Percentiles rank a stretch among this genome's conserved stretches.
Evolutionary conservation across 202 grass and related monocot genomes (phyloP).

Genomic region (Panicum virgatum): DNA sequence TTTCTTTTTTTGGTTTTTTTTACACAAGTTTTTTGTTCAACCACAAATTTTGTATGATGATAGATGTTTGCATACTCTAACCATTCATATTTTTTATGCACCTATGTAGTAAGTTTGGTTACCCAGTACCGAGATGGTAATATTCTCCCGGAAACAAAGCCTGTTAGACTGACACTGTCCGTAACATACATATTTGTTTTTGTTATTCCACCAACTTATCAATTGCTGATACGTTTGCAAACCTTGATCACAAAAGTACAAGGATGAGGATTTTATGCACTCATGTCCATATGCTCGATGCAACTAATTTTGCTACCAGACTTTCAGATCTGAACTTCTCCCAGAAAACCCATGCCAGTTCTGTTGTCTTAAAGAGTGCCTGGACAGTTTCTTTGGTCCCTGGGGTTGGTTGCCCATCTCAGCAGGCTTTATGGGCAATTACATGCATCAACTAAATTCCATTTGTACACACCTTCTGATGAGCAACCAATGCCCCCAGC

Average conservation of each 20-base stretch:
- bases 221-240: not conserved
- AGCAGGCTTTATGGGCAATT: slow-evolving; percentile 26
- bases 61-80: too few species aligned
- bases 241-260: not conserved
- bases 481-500: not conserved
- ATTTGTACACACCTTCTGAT: slow-evolving; percentile 19
- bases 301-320: slow-evolving; percentile 1
- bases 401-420: slow-evolving; percentile 6
- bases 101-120: too few species aligned
- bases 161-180: not conserved
- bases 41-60: too few species aligned
- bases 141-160: too few species aligned
- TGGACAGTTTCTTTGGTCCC: slow-evolving; percentile 31
- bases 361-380: not conserved
- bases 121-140: too few species aligned
- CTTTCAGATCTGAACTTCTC: not conserved
- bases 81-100: too few species aligned
- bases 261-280: not conserved
- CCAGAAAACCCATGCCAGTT: slow-evolving; percentile 7
- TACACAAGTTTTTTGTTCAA: too few species aligned
- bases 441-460: slow-evolving; percentile 28
- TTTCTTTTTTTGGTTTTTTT: too few species aligned
- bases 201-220: slow-evolving; percentile 10
- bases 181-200: not conserved
- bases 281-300: not conserved